Conservation (phyloP, 441 rosid species). For the Pelargonium myrrhifolium region DNA sequence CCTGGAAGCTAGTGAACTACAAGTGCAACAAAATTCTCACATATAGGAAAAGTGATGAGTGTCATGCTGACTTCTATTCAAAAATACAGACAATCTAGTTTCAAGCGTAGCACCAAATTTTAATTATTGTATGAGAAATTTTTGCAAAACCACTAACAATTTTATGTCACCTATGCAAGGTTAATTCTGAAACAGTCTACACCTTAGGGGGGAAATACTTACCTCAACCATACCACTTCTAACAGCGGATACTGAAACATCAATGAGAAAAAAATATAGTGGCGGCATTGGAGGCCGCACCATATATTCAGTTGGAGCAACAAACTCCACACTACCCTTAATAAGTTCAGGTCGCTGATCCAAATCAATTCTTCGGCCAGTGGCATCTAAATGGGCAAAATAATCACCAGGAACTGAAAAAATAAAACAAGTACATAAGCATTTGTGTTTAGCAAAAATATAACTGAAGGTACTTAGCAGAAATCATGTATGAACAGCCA, state of each 20-base stretch:
- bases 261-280: slow-evolving; percentile 86
- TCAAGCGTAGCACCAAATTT: background rate
- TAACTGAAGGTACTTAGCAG: background rate
- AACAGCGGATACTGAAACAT: slow-evolving; percentile 78
- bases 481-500: background rate
- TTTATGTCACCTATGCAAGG: slow-evolving; percentile 1
- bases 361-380: slow-evolving; percentile 85
- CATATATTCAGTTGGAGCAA: slow-evolving; percentile 99
- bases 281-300: slow-evolving; percentile 99
- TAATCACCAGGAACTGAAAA: slow-evolving; percentile 90
- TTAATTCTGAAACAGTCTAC: slow-evolving; percentile 13
- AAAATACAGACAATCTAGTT: background rate
- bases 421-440: slow-evolving; percentile 12
- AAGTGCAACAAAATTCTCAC: background rate
- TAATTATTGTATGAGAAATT: background rate
- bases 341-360: slow-evolving; percentile 94
- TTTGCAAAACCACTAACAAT: background rate
- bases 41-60: background rate
- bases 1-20: background rate
- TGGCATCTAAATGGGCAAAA: slow-evolving; percentile 86
- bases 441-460: slow-evolving; percentile 3
- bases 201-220: slow-evolving; percentile 27
- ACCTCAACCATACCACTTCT: slow-evolving; percentile 99
- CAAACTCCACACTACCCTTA: slow-evolving; percentile 89
- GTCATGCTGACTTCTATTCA: background rate